Evolutionary conservation across 106 monocot genomes (phyloP).

Genomic region (Gastrodia elata): DNA sequence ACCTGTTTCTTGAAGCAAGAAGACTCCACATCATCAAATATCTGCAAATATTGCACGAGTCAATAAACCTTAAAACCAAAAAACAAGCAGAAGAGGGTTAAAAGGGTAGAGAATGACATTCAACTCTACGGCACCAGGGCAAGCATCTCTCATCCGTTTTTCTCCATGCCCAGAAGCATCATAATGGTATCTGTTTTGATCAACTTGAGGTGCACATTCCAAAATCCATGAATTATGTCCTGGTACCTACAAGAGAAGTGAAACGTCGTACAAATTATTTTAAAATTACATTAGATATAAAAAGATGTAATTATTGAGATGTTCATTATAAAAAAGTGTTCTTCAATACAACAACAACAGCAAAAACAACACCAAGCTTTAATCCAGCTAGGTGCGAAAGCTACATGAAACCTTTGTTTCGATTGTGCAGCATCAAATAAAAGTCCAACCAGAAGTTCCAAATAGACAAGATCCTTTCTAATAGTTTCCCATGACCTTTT

Average conservation of each 20-base stretch:
- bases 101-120: constrained; percentile 20
- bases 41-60: constrained; percentile 18
- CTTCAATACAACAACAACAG: too few relatives aligned
- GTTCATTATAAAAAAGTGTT: too few relatives aligned
- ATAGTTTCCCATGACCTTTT: too few relatives aligned
- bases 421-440: too few relatives aligned
- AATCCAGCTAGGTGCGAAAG: too few relatives aligned
- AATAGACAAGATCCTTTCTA: too few relatives aligned
- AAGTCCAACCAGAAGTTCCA: too few relatives aligned
- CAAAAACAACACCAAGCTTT: too few relatives aligned
- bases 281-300: too few relatives aligned
- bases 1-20: constrained; percentile 60
- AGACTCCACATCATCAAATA: constrained; percentile 15
- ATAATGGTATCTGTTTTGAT: constrained; percentile 8
- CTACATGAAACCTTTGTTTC: too few relatives aligned
- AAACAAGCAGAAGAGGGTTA: neutral
- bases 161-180: constrained; percentile 45
- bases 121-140: constrained; percentile 24
- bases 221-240: constrained; percentile 84
- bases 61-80: neutral
- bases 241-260: constrained; percentile 43
- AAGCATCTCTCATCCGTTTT: constrained; percentile 69
- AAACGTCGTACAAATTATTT: neutral
- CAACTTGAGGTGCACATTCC: constrained; percentile 26
- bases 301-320: too few relatives aligned